These are phyloP conservation scores for Hymenoscyphus linearis DNA, from an alignment of 2,329 filamentous ascomycete species.

Conservation along the genomic window DNA sequence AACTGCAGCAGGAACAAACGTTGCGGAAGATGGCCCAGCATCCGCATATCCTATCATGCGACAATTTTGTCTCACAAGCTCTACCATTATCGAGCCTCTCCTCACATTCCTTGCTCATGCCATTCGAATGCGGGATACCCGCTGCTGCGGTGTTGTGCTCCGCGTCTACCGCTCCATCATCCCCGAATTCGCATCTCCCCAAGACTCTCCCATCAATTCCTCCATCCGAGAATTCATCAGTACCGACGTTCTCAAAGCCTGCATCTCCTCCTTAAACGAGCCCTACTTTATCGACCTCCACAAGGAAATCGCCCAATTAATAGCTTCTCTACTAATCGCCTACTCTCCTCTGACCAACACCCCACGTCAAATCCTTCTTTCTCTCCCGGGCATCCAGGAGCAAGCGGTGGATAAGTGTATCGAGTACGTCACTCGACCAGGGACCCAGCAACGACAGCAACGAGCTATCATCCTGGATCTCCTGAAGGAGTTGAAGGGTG, in stretches of 20 bases:
- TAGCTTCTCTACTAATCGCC: slow-evolving; percentile 75
- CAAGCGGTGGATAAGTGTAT: slow-evolving; percentile 62
- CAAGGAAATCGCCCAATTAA: slow-evolving; percentile 81
- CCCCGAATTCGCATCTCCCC: slow-evolving; percentile 62
- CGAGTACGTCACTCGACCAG: slow-evolving; percentile 52
- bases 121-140: slow-evolving; percentile 81
- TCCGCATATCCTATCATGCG: slow-evolving; percentile 54
- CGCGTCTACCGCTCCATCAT: slow-evolving; percentile 83
- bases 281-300: slow-evolving; percentile 96
- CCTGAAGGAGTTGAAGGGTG: slow-evolving; percentile 78
- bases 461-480: slow-evolving; percentile 77
- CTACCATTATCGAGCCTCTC: slow-evolving; percentile 77
- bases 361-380: slow-evolving; percentile 70
- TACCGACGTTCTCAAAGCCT: slow-evolving; percentile 81
- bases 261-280: slow-evolving; percentile 86
- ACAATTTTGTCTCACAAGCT: slow-evolving; percentile 75
- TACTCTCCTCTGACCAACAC: slow-evolving; percentile 67
- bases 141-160: slow-evolving; percentile 80
- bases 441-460: slow-evolving; percentile 66
- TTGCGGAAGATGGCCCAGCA: slow-evolving; percentile 14
- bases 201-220: slow-evolving; percentile 42
- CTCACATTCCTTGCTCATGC: slow-evolving; percentile 89
- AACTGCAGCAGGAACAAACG: slow-evolving; percentile 10
- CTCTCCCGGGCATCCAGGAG: slow-evolving; percentile 69
- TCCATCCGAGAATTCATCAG: slow-evolving; percentile 87